Evolutionary conservation across 345 rosid genomes (phyloP), one percentile per base, ranked within the genome.

Genomic region (Lepidium didymum): DNA sequence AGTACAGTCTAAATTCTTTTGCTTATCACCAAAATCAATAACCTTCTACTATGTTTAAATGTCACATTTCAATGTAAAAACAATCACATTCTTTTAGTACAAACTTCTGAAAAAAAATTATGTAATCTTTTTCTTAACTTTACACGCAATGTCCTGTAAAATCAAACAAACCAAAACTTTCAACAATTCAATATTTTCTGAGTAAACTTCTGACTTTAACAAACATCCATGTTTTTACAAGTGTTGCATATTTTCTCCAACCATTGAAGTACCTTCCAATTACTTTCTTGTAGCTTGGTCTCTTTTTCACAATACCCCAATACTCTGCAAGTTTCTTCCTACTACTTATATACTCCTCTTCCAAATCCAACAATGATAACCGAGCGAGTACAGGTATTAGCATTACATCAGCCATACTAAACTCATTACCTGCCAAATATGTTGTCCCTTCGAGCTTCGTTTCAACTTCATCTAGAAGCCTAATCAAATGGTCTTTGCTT

Each of bases 321-420:
- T 93, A 90, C 62, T 66, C 75, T 0, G 87, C 83, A 11, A 90
- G 80, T 51, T 75, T 88, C 18, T 79, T 89, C 75, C 97, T 87
- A 68, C 83, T 76, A 57, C 29, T 74, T 67, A 88, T 83, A 45
- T 87, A 87, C 77, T 90, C 88, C 0, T 88, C 88, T 78, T 83
- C 86, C 77, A 90, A 56, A 71, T 73, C 83, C 78, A 93, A 58
- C 7, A 93, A 83, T 15, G 80, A 79, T 40, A 93, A 31, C 8
- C 96, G 81, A 53, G 91, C 84, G 25, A 93, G 77, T 15, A 90
- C 81, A 0, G 98, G 97, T 49, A 88, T 73, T 14, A 93, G 79
- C 85, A 79, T 78, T 16, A 84, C 86, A 36, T 93, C 98, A 18
- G 96, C 98, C 91, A 87, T 78, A 52, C 92, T 83, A 79, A 90